Percentiles rank a stretch among this genome's conserved stretches.
phyloP scores from a whole-genome alignment of 2,329 filamentous ascomycete genomes.

The Xylariales sp. region DNA sequence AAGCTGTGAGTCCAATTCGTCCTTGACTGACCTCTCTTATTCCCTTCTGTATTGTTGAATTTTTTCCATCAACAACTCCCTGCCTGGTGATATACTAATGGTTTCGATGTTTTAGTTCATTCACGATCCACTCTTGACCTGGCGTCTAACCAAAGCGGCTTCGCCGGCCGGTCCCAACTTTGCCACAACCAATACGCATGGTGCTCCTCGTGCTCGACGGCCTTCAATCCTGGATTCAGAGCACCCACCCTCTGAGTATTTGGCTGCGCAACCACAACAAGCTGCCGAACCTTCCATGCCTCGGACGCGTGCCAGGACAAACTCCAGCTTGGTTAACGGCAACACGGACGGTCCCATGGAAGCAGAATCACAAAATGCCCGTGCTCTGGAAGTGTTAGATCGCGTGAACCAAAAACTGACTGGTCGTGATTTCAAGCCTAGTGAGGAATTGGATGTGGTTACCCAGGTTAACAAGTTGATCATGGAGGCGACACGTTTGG shows the following conservation, averaged over 20 bases:
- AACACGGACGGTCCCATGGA: slow-evolving; percentile 27
- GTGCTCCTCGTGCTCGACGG: slow-evolving; percentile 51
- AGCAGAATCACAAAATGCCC: slow-evolving; percentile 84
- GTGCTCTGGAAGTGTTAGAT: slow-evolving; percentile 85
- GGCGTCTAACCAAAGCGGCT: slow-evolving; percentile 71
- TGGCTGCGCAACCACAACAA: slow-evolving; percentile 37
- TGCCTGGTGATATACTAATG: no score
- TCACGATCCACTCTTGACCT: slow-evolving; percentile 97
- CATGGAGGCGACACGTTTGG: slow-evolving; percentile 90
- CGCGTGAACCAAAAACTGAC: slow-evolving; percentile 95
- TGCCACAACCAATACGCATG: slow-evolving; percentile 44
- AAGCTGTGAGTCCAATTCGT: slow-evolving; percentile 68
- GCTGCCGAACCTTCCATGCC: slow-evolving; percentile 22
- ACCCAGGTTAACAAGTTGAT: slow-evolving; percentile 93
- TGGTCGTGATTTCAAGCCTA: slow-evolving; percentile 83
- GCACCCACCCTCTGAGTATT: slow-evolving; percentile 53
- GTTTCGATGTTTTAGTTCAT: slow-evolving; percentile 65
- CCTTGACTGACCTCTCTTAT: background rate
- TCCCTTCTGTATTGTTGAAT: no score
- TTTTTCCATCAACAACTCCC: slow-evolving; percentile 18
- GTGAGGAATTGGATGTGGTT: slow-evolving; percentile 78
- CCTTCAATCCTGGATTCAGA: slow-evolving; percentile 66
- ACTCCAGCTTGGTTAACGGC: slow-evolving; percentile 41
- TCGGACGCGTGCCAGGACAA: slow-evolving; percentile 54
- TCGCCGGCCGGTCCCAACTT: slow-evolving; percentile 66